Percentiles rank a stretch among this genome's conserved stretches.
Conservation (phyloP, 2,329 filamentous ascomycete species). For the Coniosporium tulheliwenetii region DNA sequence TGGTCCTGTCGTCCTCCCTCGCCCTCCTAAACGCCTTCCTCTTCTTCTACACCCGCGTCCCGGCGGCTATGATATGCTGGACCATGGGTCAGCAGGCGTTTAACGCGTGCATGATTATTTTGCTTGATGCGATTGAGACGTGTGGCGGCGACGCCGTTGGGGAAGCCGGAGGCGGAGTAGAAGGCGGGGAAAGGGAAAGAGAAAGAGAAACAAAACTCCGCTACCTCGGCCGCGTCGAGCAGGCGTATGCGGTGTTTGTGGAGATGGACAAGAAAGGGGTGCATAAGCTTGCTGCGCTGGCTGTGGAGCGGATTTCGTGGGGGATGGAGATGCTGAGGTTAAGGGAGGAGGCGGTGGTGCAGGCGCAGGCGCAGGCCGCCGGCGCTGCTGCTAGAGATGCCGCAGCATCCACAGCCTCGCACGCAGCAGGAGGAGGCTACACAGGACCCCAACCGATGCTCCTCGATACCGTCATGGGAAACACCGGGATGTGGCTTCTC, state of each 20-base stretch:
- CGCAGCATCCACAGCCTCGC: no score
- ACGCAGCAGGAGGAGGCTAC: constrained; percentile 8
- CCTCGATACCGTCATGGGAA: constrained; percentile 27
- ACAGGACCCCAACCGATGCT: constrained; percentile 9
- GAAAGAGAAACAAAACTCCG: constrained; percentile 10
- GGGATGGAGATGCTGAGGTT: constrained; percentile 11
- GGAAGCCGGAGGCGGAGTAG: no score
- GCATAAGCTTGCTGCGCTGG: constrained; percentile 28
- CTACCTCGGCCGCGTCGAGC: constrained; percentile 17
- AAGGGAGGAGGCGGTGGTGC: neutral
- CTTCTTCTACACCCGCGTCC: constrained; percentile 28
- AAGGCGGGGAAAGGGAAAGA: constrained; percentile 9
- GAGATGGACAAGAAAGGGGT: constrained; percentile 25
- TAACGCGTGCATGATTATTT: constrained; percentile 33
- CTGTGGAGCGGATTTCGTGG: constrained; percentile 22
- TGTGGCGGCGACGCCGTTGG: no score
- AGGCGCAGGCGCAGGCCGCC: neutral
- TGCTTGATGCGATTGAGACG: constrained; percentile 29
- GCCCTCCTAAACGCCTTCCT: constrained; percentile 28
- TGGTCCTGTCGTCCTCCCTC: constrained; percentile 26
- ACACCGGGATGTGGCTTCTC: constrained; percentile 30
- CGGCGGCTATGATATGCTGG: constrained; percentile 30
- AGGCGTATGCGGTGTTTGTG: constrained; percentile 25
- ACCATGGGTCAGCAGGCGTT: constrained; percentile 33
- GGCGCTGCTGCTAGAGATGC: constrained; percentile 6